Conservation (phyloP, 179 eudicot genomes). For the Beta macrorhiza region DNA sequence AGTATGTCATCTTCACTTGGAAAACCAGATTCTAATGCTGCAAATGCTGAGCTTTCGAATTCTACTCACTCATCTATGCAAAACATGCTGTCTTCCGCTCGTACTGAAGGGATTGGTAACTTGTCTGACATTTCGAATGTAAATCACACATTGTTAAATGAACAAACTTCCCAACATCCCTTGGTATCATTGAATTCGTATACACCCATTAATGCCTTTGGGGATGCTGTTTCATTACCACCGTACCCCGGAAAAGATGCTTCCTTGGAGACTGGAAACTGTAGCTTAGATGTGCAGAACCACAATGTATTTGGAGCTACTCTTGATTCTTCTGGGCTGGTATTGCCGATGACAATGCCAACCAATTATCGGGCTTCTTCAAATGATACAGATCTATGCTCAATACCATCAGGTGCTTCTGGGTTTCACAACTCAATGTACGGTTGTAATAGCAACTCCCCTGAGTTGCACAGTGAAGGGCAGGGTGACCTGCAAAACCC, state of each 20-base stretch:
- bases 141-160: constrained; percentile 50
- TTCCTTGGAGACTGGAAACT: constrained; percentile 53
- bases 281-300: constrained; percentile 64
- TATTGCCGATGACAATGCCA: constrained; percentile 79
- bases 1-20: constrained; percentile 49
- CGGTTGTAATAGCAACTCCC: constrained; percentile 70
- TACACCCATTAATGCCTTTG: constrained; percentile 47
- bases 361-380: constrained; percentile 43
- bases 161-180: constrained; percentile 58
- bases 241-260: constrained; percentile 71
- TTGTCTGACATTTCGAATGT: constrained; percentile 55
- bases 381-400: constrained; percentile 56
- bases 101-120: constrained; percentile 60
- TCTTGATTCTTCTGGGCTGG: constrained; percentile 75
- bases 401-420: constrained; percentile 64
- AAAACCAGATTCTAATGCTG: constrained; percentile 43
- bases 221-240: constrained; percentile 59
- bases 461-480: constrained; percentile 73
- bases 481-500: constrained; percentile 69
- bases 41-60: constrained; percentile 41
- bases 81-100: constrained; percentile 56
- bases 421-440: constrained; percentile 66
- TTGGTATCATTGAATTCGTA: constrained; percentile 59
- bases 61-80: constrained; percentile 49
- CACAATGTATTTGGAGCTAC: constrained; percentile 65